Evolutionary conservation across 805 yeast species (phyloP).

Genomic region (Priceomyces castillae): DNA sequence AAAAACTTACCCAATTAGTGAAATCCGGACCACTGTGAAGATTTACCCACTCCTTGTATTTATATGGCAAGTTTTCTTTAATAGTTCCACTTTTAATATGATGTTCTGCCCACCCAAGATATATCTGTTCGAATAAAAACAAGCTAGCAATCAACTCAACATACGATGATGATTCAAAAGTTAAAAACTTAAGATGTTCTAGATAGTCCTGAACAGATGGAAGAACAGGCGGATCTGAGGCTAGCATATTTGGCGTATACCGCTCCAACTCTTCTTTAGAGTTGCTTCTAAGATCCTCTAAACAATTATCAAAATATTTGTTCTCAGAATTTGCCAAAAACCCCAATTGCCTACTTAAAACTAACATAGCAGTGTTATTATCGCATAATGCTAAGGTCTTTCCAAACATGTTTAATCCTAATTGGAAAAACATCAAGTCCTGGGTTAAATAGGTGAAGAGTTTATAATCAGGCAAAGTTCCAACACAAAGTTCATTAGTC

Average conservation of each 20-base stretch:
- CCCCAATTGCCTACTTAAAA: constrained; percentile 50
- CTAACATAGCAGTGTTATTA: constrained; percentile 32
- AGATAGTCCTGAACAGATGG: constrained; percentile 39
- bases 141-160: constrained; percentile 41
- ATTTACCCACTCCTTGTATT: constrained; percentile 50
- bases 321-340: constrained; percentile 49
- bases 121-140: constrained; percentile 50
- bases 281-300: constrained; percentile 21
- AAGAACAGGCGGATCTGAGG: constrained; percentile 15
- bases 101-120: constrained; percentile 51
- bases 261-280: constrained; percentile 19
- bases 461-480: constrained; percentile 41
- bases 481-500: constrained; percentile 45
- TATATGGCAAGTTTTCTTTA: constrained; percentile 37
- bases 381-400: constrained; percentile 45
- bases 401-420: constrained; percentile 42
- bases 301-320: constrained; percentile 37
- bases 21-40: constrained; percentile 51
- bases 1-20: constrained; percentile 46
- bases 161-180: constrained; percentile 27
- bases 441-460: constrained; percentile 47
- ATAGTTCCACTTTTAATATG: constrained; percentile 16
- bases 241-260: constrained; percentile 18
- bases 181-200: constrained; percentile 29
- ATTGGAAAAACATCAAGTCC: constrained; percentile 47